Evolutionary conservation across 1,284 basidiomycete species (phyloP), one percentile per base, ranked within the genome.

Genomic region (Apiotrichum brassicae): DNA sequence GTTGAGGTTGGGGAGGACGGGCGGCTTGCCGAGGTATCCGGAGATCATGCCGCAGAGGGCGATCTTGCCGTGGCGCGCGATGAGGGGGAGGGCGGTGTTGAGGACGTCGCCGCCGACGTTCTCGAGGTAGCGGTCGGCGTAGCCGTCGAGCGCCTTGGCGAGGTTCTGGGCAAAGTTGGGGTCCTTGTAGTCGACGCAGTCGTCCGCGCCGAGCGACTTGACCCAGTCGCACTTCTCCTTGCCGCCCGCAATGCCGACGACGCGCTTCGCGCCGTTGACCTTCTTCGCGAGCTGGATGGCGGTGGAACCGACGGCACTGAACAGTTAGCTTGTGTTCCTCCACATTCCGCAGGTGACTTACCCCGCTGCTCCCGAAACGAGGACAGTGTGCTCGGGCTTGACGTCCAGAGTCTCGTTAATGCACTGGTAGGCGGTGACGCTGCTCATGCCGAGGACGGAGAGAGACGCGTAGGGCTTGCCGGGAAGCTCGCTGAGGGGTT

Each of bases 201-300:
- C 67, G 64, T 78, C 77, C 34, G 75, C 75, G 1, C 75, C 75
- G 47, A 76, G 65, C 32, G 66, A 66, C 49, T 75, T 68, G 49
- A 52, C 68, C 75, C 74, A 78, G 3, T 66, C 56, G 62, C 76
- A 77, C 69, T 79, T 79, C 39, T 74, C 73, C 18, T 67, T 62
- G 4, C 74, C 74, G 35, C 77, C 77, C 2, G 77, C 77, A 43
- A 78, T 74, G 26, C 75, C 77, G 52, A 78, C 65, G 46, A 78
- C 76, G 35, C 70, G 69, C 50, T 65, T 62, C 60, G 73, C 74
- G 8, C 74, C 75, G 26, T 74, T 57, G 37, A 76, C 59, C 25
- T 72, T 61, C 52, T 73, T 72, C 43, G 70, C 69, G 49, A 70
- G 59, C 57, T 73, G 67, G 23, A 72, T 51, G 9, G 61, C 54